Evolutionary conservation across 1,284 basidiomycete genomes (phyloP), one percentile per base, ranked within the genome.

Genomic region (Malassezia psittaci): DNA sequence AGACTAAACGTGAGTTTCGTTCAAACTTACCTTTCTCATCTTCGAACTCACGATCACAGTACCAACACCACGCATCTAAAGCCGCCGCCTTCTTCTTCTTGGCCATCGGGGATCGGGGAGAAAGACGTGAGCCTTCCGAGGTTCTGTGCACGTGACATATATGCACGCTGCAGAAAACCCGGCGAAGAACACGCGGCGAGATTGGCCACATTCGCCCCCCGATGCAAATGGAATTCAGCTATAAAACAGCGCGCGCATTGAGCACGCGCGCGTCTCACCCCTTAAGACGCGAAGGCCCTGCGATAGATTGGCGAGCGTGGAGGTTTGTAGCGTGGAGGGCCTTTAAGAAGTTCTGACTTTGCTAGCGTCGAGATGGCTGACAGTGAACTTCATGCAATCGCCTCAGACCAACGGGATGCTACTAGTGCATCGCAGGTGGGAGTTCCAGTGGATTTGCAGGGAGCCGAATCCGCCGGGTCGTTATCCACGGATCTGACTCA

Each of bases 1-100:
- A 82, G 59, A 98, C 94, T 91, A 54, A 19, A 48, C 29, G 6
- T 40, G 56, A 15, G 34, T 2, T 8, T 9, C 39, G 39, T 21
- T 12, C 2, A 7, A 6, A 39, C 60, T 46, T 51, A 67, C 67
- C 65, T 44, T 72, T 74, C 40, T 74, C 72, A 57, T 74, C 72
- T 47, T 74, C 72, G 45, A 74, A 74, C 34, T 74, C 72, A 42
- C 72, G 71, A 41, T 98, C 93, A 80, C 91, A 96, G 77, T 96
- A 96, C 93, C 90, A 96, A 79, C 89, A 93, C 88, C 89, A 91
- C 16, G 89, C 67, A 48, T 67, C 71, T n/a, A 66, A 62, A 61
- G 68, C 67, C 24, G 67, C 62, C 19, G 65, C 62, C 51, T 66
- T 61, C 62, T 76, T 76, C 63, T 76, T 75, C 61, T 69, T 71